Conservation (phyloP, 2,329 filamentous ascomycete species). For the Pseudogymnoascus sp. region DNA sequence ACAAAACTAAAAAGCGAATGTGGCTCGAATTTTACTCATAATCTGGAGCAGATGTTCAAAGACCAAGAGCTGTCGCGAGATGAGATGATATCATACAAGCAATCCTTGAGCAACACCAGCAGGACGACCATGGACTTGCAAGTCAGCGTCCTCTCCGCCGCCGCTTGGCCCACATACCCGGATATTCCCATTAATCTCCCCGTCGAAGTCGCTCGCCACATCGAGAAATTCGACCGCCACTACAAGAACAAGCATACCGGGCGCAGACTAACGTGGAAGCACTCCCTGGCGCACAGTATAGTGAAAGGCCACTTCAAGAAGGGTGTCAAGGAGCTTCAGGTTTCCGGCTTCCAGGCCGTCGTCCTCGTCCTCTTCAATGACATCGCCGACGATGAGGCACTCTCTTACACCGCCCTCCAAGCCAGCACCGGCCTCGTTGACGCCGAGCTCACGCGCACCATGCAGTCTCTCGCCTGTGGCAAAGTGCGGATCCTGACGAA, state of each 20-base stretch:
- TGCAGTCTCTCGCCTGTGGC: slow-evolving; percentile 91
- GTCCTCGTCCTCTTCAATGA: slow-evolving; percentile 87
- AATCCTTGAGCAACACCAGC: slow-evolving; percentile 45
- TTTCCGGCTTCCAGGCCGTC: slow-evolving; percentile 86
- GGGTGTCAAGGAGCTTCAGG: slow-evolving; percentile 77
- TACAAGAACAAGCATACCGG: slow-evolving; percentile 89
- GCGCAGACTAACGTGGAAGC: slow-evolving; percentile 82
- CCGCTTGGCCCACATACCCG: slow-evolving; percentile 88
- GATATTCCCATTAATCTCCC: slow-evolving; percentile 63
- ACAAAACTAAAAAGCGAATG: slow-evolving; percentile 87
- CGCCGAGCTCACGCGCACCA: slow-evolving; percentile 74
- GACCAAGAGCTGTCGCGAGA: slow-evolving; percentile 90
- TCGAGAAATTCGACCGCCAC: slow-evolving; percentile 73
- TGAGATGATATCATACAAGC: slow-evolving; percentile 85
- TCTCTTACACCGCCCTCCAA: slow-evolving; percentile 71
- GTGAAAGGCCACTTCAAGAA: slow-evolving; percentile 73
- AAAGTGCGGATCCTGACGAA: slow-evolving; percentile 80
- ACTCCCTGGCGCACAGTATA: slow-evolving; percentile 83
- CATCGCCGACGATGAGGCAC: slow-evolving; percentile 48
- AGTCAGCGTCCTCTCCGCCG: slow-evolving; percentile 83
- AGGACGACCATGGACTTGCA: slow-evolving; percentile 61
- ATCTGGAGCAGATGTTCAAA: slow-evolving; percentile 98
- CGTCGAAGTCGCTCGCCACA: slow-evolving; percentile 63
- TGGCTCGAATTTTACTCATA: slow-evolving; percentile 88
- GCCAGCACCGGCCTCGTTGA: slow-evolving; percentile 67